phyloP scores from a whole-genome alignment of 2,329 filamentous ascomycete genomes.

The Blumeriella jaapii region DNA sequence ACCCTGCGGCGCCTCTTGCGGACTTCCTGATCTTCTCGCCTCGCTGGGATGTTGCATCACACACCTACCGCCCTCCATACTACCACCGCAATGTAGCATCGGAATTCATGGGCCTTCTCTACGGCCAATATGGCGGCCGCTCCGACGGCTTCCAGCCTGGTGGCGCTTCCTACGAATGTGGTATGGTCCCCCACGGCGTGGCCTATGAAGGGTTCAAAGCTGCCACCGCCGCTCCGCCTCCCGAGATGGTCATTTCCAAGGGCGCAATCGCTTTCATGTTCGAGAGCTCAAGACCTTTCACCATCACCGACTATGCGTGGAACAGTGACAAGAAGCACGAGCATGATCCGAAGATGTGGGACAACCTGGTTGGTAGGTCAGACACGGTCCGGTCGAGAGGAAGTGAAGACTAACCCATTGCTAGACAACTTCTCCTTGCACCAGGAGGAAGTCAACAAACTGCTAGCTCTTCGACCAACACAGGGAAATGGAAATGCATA shows the following conservation, averaged over 20 bases:
- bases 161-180: slow-evolving; percentile 32
- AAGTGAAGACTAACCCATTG: too few species aligned
- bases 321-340: slow-evolving; percentile 30
- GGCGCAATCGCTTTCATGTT: slow-evolving; percentile 41
- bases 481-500: too few species aligned
- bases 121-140: slow-evolving; percentile 46
- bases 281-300: slow-evolving; percentile 41
- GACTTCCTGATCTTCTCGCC: slow-evolving; percentile 62
- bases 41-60: slow-evolving; percentile 50
- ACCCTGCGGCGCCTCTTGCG: slow-evolving; percentile 42
- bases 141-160: slow-evolving; percentile 47
- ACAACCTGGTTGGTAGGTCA: too few species aligned
- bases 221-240: slow-evolving; percentile 36
- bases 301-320: slow-evolving; percentile 44
- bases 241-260: slow-evolving; percentile 34
- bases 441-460: slow-evolving; percentile 35
- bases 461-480: too few species aligned
- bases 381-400: too few species aligned
- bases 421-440: slow-evolving; percentile 40
- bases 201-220: slow-evolving; percentile 34
- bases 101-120: slow-evolving; percentile 36
- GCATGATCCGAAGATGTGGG: slow-evolving; percentile 41
- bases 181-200: slow-evolving; percentile 37
- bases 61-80: slow-evolving; percentile 47
- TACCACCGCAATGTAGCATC: slow-evolving; percentile 44